Evolutionary conservation across 23 red algal genomes (phyloP), one percentile per base, ranked within the genome.

Genomic region (Gracilaria caudata): DNA sequence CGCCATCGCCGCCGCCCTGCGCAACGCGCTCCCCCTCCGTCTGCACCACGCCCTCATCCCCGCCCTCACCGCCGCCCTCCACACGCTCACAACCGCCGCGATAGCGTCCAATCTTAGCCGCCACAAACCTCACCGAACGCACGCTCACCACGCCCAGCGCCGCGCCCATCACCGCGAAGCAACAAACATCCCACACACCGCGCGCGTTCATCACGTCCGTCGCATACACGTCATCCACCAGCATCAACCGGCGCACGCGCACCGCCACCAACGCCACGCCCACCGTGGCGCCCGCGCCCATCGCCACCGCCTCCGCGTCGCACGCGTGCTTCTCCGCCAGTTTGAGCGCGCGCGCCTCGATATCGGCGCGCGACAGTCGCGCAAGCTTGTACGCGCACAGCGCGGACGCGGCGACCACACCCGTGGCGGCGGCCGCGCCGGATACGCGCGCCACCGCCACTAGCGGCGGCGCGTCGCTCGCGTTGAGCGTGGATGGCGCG

Each of bases 141-240:
- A 47, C 35, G 13, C 11, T 36, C 28, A 36, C 85, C 2, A 66
- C 19, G 16, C 64, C 68, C 26, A 89, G 11, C 17, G 68, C 74
- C 5, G 73, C 70, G 35, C 85, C 85, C 85, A 89, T 41, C 20
- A 39, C 49, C 19, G 45, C 85, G 41, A 89, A 89, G 59, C 85
- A 89, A 12, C 59, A 77, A 23, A 34, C 70, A 19, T 89, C 85
- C 72, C 85, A 79, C 30, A 17, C 28, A 13, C 54, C 40, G 7
- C 64, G n/a, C 33, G 4, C 7, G 36, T 36, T 89, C 54, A 77
- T 6, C n/a, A 49, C 33, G 24, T 30, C 5, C 5, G 45, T 17
- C 4, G 68, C 20, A 0, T 25, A 25, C 7, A 47, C 49, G 51
- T 32, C 55, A 8, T 55, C 28, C 55, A 33, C 74, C 72, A 68